Evolutionary conservation across 2,329 filamentous ascomycete species (phyloP), one percentile per base, ranked within the genome.

Genomic region (Neoarthrinium moseri): DNA sequence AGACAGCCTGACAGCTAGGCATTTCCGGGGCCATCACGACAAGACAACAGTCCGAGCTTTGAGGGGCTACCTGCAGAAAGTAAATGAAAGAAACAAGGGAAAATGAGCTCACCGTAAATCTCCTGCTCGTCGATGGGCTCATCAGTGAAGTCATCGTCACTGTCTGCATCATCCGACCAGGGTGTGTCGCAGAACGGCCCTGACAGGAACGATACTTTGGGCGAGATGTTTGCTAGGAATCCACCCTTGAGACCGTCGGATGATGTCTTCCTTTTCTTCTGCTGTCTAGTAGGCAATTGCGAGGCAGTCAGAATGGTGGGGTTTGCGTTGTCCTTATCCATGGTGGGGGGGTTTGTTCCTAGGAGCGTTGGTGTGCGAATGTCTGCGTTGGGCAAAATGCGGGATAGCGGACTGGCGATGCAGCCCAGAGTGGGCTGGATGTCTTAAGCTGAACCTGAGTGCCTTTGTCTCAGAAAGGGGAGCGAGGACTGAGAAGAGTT

Each of bases 111-210:
- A 94, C 90, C 91, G 64, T 92, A 99, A 33, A 99, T 92, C 69
- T 99, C 94, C 67, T 96, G 94, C 66, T 95, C 89, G 63, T 99
- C 94, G 56, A 99, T 96, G 47, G 88, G 87, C 57, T 97, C 91
- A 27, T 84, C 75, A 2, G 74, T 72, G 39, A 82, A 77, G 48
- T 85, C 81, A 47, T 83, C 80, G 41, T 81, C 71, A 40, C 66
- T 63, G 20, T 62, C 59, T 6, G 58, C 58, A 18, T 66, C 67
- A 35, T 70, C 65, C 17, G 67, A 69, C 53, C 64, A 62, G 22
- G 64, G 60, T 36, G 62, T 58, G 39, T 67, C 66, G 53, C 57
- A 66, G 54, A 72, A 69, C 5, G 70, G 68, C 35, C 60, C 59
- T 34, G 64, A 63, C 48, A 75, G 58, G 56, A 72, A 75, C 18